phyloP scores from a whole-genome alignment of 441 rosid genomes.

The Capsella rubella region DNA sequence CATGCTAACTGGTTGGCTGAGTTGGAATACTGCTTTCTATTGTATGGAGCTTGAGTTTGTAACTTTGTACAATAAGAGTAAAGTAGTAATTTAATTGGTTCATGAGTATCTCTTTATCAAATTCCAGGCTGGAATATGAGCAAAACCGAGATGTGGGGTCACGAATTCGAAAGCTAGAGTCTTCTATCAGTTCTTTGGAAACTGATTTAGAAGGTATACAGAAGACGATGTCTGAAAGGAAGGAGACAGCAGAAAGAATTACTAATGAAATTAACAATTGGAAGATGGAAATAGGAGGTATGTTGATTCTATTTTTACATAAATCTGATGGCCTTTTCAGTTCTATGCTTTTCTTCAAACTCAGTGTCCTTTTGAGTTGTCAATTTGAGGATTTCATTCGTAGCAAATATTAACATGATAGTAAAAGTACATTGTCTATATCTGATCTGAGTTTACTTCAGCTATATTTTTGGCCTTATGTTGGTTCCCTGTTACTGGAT shows the following conservation, averaged over 20 bases:
- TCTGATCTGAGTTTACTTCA: conserved; percentile 21
- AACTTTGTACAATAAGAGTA: conserved; percentile 28
- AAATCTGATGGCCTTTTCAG: conserved; percentile 27
- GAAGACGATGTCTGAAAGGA: conserved; percentile 71
- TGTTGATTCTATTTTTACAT: conserved; percentile 30
- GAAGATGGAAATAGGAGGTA: conserved; percentile 89
- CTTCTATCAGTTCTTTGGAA: conserved; percentile 69
- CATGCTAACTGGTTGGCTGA: conserved; percentile 22
- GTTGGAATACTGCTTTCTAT: conserved; percentile 23
- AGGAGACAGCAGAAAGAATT: conserved; percentile 68
- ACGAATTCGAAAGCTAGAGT: conserved; percentile 81
- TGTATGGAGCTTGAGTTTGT: conserved; percentile 31
- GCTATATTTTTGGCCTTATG: conserved; percentile 18
- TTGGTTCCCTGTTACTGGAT: conserved; percentile 15
- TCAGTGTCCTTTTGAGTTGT: conserved; percentile 24
- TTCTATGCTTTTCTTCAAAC: conserved; percentile 12
- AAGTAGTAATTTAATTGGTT: conserved; percentile 9
- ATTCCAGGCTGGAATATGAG: conserved; percentile 91
- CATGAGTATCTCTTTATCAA: neutral
- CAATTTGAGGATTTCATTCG: conserved; percentile 27
- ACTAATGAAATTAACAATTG: conserved; percentile 65
- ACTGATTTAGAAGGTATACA: conserved; percentile 70
- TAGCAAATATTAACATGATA: conserved; percentile 12
- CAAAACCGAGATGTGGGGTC: conserved; percentile 92
- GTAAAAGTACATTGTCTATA: conserved; percentile 27